Evolutionary conservation across 768 basidiomycete species (phyloP), one percentile per base, ranked within the genome.

Genomic region (Panaeolus cyanescens): DNA sequence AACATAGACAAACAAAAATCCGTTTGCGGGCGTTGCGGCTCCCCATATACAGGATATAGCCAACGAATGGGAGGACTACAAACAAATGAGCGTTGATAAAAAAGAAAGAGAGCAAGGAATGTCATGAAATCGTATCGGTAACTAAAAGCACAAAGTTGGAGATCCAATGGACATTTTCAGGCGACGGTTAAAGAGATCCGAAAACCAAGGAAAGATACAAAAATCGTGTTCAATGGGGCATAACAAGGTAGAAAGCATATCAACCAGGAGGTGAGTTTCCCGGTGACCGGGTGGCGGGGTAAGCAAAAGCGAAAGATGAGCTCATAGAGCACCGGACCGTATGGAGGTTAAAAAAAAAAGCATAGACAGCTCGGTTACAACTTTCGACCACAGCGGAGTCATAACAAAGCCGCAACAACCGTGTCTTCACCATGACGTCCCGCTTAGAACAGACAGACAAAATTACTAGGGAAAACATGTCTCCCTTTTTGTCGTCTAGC

Each of bases 401-500:
- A 5, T 19, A 50, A 28, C 25, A 15, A 50, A 2, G 10, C 45
- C 45, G 25, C 45, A 50, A 50, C 7, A 20, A 50, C 30, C 45
- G 25, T 28, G 25, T 50, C 25, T 54, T 55, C 54, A 58, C 28
- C 37, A 53, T 22, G 61, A 60, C 33, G 17, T 17, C 53, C 7
- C 25, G 45, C 28, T 70, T 74, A 91, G 77, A 93, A 92, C 71
- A 93, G 71, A 70, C 86, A 88, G 42, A 93, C 92, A 75, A 92
- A 94, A 71, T 94, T 94, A 74, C 92, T 93, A 58, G 92, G 93
- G 83, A 95, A 94, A 56, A 92, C 85, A 69, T 91, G 85, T 59
- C 88, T 79, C 32, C 92, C 92, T 15, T 80, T 79, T 64, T 88
- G 83, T 64, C 92, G 79, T 65, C 93, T 76, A 31, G 80, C 79